Evolutionary conservation across 176 grass and related monocot species (phyloP), one percentile per base, ranked within the genome.

Genomic region (Hordeum marinum): DNA sequence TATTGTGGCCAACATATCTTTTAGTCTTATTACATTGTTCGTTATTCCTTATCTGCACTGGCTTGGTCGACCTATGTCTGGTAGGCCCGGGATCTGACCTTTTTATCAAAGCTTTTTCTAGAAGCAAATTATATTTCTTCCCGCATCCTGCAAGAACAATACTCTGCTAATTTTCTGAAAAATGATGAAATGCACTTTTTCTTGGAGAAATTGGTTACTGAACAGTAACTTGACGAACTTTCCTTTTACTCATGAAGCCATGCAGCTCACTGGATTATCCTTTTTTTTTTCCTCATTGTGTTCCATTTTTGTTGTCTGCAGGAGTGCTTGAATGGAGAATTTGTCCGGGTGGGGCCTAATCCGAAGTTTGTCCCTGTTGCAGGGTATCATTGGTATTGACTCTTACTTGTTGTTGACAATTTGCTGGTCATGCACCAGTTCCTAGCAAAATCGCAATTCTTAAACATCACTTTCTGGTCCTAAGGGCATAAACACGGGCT

Each of bases 311-410:
- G 8, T 68, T 43, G n/a, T 83, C 61, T 27, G 5, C 86, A 98
- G 95, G 89, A 95, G 70, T 98, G 95, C 62, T 95, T 98, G 93
- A 95, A 95, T 76, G 95, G 95, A 5, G 95, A 98, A 75, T 98
- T 98, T 92, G 95, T 98, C 45, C 89, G 92, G 61, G 93, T 98
- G 27, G 95, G 93, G 24, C 91, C 95, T 9, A 98, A 98, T 73
- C 94, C 94, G 1, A 98, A 98, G 84, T 98, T 95, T 79, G 87
- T 71, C 48, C 95, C 95, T 55, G 93, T 95, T 24, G 95, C 95
- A 11, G 93, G 93, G 6, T 94, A 95, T 85, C 95, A 98, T 66
- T 98, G 94, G 94, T 97, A 94, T 59, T 52, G 3, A 82, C 48
- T 75, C 63, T 64, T 86, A 20, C 78, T 58, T 72, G 7, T 60